Conservation (phyloP, 768 basidiomycete species). For the Cystofilobasidium capitatum region DNA sequence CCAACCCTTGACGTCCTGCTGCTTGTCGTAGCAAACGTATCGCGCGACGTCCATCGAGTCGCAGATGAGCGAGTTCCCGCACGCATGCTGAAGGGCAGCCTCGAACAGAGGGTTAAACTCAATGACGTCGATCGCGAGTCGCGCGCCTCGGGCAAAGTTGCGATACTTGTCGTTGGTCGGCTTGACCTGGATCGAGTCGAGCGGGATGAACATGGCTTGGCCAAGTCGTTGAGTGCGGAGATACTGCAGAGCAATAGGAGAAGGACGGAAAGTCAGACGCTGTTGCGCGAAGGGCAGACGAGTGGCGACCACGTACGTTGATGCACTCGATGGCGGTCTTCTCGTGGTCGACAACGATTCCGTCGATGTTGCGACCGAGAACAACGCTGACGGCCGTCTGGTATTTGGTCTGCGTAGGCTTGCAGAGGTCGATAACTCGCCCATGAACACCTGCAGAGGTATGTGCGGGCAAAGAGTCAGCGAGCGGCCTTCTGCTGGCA, state of each 20-base stretch:
- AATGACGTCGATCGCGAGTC: conserved; percentile 77
- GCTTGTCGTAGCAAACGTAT: conserved; percentile 84
- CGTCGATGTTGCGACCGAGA: conserved; percentile 87
- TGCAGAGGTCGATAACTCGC: conserved; percentile 84
- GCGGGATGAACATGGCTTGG: conserved; percentile 93
- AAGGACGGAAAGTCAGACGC: neutral
- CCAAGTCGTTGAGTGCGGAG: conserved; percentile 90
- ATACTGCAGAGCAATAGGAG: conserved; percentile 50
- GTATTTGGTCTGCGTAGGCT: conserved; percentile 84
- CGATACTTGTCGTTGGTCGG: conserved; percentile 90
- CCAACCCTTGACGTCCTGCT: conserved; percentile 91
- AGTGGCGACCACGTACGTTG: conserved; percentile 49
- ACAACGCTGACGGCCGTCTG: conserved; percentile 84
- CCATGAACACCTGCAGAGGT: conserved; percentile 66
- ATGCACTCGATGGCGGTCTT: conserved; percentile 96
- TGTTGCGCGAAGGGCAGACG: neutral
- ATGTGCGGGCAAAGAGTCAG: neutral
- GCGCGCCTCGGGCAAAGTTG: conserved; percentile 75
- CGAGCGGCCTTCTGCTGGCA: neutral
- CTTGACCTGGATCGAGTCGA: conserved; percentile 95
- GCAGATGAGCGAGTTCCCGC: conserved; percentile 88
- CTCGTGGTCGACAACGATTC: conserved; percentile 92
- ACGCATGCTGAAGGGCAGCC: conserved; percentile 91
- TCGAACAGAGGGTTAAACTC: conserved; percentile 74
- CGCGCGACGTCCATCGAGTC: conserved; percentile 89